Evolutionary conservation across 2,329 filamentous ascomycete genomes (phyloP).

Genomic region (Dactylellina cionopaga): DNA sequence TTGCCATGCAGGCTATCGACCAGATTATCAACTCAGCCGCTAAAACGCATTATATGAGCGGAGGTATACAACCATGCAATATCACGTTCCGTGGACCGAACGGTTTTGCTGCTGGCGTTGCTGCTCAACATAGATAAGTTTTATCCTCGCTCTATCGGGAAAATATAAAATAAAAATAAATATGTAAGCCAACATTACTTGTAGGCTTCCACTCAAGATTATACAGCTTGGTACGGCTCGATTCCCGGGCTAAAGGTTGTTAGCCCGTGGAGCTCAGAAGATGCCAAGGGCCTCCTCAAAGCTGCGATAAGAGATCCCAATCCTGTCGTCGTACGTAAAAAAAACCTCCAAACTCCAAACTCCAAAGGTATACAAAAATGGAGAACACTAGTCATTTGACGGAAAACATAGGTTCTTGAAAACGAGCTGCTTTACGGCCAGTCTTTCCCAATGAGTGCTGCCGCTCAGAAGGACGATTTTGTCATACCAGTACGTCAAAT

Average conservation of each 20-base stretch:
- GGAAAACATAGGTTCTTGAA: conserved; percentile 69
- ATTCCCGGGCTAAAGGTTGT: conserved; percentile 98
- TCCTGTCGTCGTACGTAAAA: conserved; percentile 76
- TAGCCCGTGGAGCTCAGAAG: conserved; percentile 93
- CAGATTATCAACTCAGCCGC: conserved; percentile 99
- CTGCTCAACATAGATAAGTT: conserved; percentile 76
- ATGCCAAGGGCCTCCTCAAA: conserved; percentile 97
- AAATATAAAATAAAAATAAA: too few relatives aligned
- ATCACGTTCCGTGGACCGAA: conserved; percentile 99
- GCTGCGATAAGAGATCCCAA: conserved; percentile 98
- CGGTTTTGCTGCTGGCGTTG: conserved; percentile 95
- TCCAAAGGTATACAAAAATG: neutral
- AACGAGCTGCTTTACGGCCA: conserved; percentile 91
- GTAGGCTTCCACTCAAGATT: conserved; percentile 71
- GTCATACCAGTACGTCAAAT: conserved; percentile 76
- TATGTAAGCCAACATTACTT: conserved; percentile 7
- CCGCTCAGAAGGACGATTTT: conserved; percentile 94
- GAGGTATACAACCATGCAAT: conserved; percentile 98
- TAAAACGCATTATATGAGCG: conserved; percentile 99
- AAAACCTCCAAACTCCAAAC: neutral
- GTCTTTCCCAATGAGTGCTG: conserved; percentile 93
- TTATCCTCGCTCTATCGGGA: neutral
- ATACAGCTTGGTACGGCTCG: conserved; percentile 97
- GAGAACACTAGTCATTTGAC: neutral
- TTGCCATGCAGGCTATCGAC: conserved; percentile 99